A percentile compares a stretch with the other conserved stretches of the same genome.
These are phyloP conservation scores for Suillus subluteus DNA, from an alignment of 768 basidiomycete species.

Conservation along the genomic window DNA sequence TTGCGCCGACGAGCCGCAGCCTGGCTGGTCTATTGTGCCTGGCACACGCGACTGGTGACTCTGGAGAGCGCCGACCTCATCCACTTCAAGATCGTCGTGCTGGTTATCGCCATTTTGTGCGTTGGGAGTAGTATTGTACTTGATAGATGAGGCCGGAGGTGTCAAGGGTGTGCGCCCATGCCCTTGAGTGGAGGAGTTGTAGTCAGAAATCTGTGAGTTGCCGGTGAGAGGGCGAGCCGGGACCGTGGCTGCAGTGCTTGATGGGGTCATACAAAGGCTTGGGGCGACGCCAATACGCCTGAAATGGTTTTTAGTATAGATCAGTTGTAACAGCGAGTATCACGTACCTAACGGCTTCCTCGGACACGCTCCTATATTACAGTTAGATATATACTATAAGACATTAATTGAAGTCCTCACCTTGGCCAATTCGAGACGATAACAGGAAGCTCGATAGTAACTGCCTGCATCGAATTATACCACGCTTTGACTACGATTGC, in stretches of 20 bases:
- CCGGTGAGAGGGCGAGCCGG: conserved; percentile 29
- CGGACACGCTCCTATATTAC: conserved; percentile 62
- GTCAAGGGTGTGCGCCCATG: conserved; percentile 18
- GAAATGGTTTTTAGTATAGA: conserved; percentile 9
- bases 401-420: conserved; percentile 43
- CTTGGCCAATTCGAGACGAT: conserved; percentile 87
- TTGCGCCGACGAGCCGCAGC: conserved; percentile 25
- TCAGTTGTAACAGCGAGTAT: neutral
- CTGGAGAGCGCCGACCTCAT: conserved; percentile 28
- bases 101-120: conserved; percentile 24
- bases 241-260: conserved; percentile 33
- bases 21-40: conserved; percentile 33
- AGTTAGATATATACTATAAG: conserved; percentile 9
- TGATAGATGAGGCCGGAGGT: conserved; percentile 25
- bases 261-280: conserved; percentile 39
- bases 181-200: conserved; percentile 15
- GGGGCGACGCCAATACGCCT: conserved; percentile 56
- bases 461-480: conserved; percentile 64
- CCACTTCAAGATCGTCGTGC: conserved; percentile 15
- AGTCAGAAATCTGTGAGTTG: conserved; percentile 21
- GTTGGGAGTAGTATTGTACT: conserved; percentile 33
- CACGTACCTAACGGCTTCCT: conserved; percentile 62
- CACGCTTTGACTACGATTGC: conserved; percentile 76
- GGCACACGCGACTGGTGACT: conserved; percentile 8
- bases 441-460: conserved; percentile 76